Conservation (phyloP, 257 asterid species). For the Vinca minor region DNA sequence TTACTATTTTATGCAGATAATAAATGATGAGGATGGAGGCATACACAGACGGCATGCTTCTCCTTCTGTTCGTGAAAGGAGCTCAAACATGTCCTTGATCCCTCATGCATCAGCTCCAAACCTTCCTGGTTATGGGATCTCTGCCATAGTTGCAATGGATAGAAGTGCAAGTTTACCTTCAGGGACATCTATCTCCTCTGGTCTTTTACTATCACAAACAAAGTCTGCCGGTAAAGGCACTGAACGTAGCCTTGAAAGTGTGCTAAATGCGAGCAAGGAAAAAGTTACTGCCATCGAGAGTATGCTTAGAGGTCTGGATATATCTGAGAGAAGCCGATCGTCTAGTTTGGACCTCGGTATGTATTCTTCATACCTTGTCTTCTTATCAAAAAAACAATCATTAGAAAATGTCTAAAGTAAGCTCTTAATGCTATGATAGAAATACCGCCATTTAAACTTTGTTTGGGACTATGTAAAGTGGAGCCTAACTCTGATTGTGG, state of each 20-base stretch:
- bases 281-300: conserved; percentile 97
- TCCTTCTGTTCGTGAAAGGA: conserved; percentile 90
- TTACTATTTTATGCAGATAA: conserved; percentile 36
- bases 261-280: conserved; percentile 90
- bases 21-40: conserved; percentile 96
- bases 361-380: conserved; percentile 25
- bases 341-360: conserved; percentile 99
- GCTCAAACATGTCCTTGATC: conserved; percentile 46
- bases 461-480: conserved; percentile 8
- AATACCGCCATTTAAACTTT: neutral
- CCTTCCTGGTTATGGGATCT: conserved; percentile 89
- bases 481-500: conserved; percentile 12
- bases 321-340: conserved; percentile 71
- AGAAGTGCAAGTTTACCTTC: conserved; percentile 69
- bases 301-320: conserved; percentile 83
- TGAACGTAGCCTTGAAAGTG: conserved; percentile 95
- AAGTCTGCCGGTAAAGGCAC: conserved; percentile 55
- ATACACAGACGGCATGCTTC: conserved; percentile 92
- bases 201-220: conserved; percentile 63
- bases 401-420: neutral
- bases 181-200: conserved; percentile 61
- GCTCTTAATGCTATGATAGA: neutral
- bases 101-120: conserved; percentile 62
- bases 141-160: conserved; percentile 97
- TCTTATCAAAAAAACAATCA: conserved; percentile 4